Evolutionary conservation across 768 basidiomycete genomes (phyloP).

Genomic region (Glaciozyma antarctica): DNA sequence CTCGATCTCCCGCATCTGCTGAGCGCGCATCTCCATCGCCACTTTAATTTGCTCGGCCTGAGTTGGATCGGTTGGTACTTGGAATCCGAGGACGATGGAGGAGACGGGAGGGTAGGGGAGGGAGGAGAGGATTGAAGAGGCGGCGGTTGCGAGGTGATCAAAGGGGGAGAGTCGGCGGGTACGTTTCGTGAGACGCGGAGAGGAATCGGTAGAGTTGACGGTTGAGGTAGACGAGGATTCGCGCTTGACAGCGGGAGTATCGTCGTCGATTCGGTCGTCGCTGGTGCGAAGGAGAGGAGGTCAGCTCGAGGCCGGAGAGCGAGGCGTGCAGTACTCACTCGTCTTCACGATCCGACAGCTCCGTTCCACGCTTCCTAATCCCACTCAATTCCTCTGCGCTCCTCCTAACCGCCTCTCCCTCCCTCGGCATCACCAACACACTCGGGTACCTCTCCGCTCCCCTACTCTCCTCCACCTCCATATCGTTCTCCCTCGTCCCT

Average conservation of each 20-base stretch:
- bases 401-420: too few relatives aligned
- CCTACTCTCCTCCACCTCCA: too few relatives aligned
- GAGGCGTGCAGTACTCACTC: too few relatives aligned
- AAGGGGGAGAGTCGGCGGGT: neutral
- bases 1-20: conserved; percentile 5
- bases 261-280: too few relatives aligned
- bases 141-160: conserved; percentile 2
- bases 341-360: too few relatives aligned
- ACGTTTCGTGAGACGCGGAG: neutral
- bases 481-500: too few relatives aligned
- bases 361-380: too few relatives aligned
- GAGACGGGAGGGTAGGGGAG: neutral
- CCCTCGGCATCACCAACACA: too few relatives aligned
- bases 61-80: neutral
- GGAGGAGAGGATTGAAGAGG: neutral
- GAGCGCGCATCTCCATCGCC: neutral
- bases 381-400: too few relatives aligned
- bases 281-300: too few relatives aligned
- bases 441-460: too few relatives aligned
- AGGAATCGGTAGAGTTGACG: neutral
- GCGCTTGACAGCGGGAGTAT: neutral
- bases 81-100: neutral
- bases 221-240: neutral
- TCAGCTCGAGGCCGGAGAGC: too few relatives aligned
- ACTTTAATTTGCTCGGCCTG: neutral